Percentiles rank a stretch among this genome's conserved stretches.
Evolutionary conservation across 2,329 filamentous ascomycete genomes (phyloP).

Genomic region (Hypoxylon rubiginosum): DNA sequence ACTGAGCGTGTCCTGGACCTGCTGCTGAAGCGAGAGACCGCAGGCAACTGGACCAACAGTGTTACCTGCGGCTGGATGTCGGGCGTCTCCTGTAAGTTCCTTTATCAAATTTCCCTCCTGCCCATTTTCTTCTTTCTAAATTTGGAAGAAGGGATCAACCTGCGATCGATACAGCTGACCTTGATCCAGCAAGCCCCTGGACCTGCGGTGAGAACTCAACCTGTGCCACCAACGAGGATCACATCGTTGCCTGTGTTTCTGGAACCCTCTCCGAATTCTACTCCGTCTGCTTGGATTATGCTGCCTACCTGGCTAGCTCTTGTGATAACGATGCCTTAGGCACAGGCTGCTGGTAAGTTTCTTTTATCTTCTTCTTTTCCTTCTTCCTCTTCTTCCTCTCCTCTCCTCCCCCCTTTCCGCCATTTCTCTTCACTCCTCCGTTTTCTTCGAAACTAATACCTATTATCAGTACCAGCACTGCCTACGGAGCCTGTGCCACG

Average conservation of each 20-base stretch:
- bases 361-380: too few relatives aligned
- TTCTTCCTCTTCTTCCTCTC: slow-evolving; percentile 4
- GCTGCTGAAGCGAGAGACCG: slow-evolving; percentile 28
- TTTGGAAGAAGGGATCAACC: not conserved
- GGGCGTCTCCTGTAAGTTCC: slow-evolving; percentile 48
- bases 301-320: slow-evolving; percentile 48
- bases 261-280: slow-evolving; percentile 51
- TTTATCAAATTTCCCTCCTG: not conserved
- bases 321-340: slow-evolving; percentile 48
- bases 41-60: slow-evolving; percentile 45
- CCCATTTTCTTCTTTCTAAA: not conserved
- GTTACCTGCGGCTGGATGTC: slow-evolving; percentile 51
- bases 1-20: slow-evolving; percentile 40
- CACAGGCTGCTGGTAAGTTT: slow-evolving; percentile 57
- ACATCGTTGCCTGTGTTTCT: slow-evolving; percentile 55
- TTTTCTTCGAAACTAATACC: not conserved
- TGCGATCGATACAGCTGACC: slow-evolving; percentile 20
- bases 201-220: slow-evolving; percentile 42
- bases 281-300: slow-evolving; percentile 54
- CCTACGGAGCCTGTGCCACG: slow-evolving; percentile 53
- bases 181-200: slow-evolving; percentile 43
- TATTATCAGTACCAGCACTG: slow-evolving; percentile 24
- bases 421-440: not conserved
- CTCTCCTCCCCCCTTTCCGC: not conserved
- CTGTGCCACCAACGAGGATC: slow-evolving; percentile 52